Base-by-base conservation (phyloP, 2,329 filamentous ascomycete genomes). In the Arthrobotrys iridis region DNA sequence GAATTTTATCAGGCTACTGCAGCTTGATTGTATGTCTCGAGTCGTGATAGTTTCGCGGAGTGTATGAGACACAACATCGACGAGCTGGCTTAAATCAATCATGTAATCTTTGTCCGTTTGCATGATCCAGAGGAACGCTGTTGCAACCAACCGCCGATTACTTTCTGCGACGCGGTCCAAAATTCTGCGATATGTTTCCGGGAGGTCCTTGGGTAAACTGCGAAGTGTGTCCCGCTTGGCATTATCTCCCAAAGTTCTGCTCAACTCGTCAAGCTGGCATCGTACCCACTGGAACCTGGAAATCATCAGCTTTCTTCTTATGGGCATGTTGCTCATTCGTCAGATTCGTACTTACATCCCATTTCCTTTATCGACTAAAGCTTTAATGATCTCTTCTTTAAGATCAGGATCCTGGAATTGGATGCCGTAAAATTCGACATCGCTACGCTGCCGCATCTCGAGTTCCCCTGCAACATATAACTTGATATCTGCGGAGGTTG, bases 251-350 rank as follows among this genome's bases (percentile, higher is more conserved):
- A n/a, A 59, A 6, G 28, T 26, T 18, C 50, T 26, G 22, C 64
- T 67, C 8, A 67, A 28, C 11, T 50, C 59, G 15, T 59, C 64
- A 10, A 67, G 33, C 28, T 67, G 64, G 8, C 30, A 43, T 6
- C 50, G 24, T 18, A 67, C 64, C 64, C 64, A 67, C 30, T 67
- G 64, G 20, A 67, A 67, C 64, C 64, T 67, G n/a, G n/a, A n/a
- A n/a, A n/a, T n/a, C n/a, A n/a, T n/a, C n/a, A n/a, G n/a, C n/a
- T n/a, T n/a, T n/a, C n/a, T n/a, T 20, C n/a, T 18, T 8, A 22
- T 7, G n/a, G 4, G 2, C 11, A n/a, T 3, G 7, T 18, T 43
- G n/a, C n/a, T 10, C 2, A 2, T 43, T 20, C 4, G 2, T n/a
- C 4, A 24, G 15, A n/a, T 4, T 40, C 8, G n/a, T 7, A 48